Conservation (phyloP, 1,284 basidiomycete genomes). For the Heterobasidion occidentale region DNA sequence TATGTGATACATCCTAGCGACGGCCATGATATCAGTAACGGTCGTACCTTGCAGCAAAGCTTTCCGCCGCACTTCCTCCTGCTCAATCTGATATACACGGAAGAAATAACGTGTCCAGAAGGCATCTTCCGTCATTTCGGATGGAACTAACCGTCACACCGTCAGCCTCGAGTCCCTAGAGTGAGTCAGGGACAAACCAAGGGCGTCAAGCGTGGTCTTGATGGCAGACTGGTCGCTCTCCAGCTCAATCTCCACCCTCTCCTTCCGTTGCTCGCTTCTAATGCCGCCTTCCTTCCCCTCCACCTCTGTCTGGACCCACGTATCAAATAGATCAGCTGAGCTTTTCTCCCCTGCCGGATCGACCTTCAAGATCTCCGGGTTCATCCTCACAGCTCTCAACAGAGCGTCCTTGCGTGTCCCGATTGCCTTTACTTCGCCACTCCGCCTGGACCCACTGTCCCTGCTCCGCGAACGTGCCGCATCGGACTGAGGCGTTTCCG, state of each 20-base stretch:
- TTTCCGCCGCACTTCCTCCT: constrained; percentile 78
- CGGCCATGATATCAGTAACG: background rate
- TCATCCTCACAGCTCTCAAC: constrained; percentile 64
- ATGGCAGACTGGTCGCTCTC: constrained; percentile 53
- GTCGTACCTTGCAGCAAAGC: constrained; percentile 66
- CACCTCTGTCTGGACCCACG: constrained; percentile 53
- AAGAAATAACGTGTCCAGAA: constrained; percentile 96
- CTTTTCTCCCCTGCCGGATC: constrained; percentile 65
- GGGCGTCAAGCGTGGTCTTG: constrained; percentile 44
- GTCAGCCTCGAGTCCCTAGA: background rate
- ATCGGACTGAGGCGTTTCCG: constrained; percentile 15
- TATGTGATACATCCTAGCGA: background rate
- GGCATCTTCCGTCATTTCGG: constrained; percentile 52
- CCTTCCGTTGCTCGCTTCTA: constrained; percentile 44
- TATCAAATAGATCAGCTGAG: constrained; percentile 47
- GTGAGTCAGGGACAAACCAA: constrained; percentile 42
- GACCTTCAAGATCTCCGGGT: constrained; percentile 69
- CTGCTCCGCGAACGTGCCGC: constrained; percentile 21
- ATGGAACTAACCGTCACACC: constrained; percentile 49
- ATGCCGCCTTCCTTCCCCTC: constrained; percentile 50
- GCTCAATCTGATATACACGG: constrained; percentile 78
- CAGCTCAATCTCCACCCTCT: constrained; percentile 41
- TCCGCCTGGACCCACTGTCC: constrained; percentile 10
- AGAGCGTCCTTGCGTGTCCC: constrained; percentile 75
- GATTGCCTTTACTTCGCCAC: constrained; percentile 42